phyloP scores from a whole-genome alignment of 176 grass and related monocot species.

The Phoenix dactylifera region DNA sequence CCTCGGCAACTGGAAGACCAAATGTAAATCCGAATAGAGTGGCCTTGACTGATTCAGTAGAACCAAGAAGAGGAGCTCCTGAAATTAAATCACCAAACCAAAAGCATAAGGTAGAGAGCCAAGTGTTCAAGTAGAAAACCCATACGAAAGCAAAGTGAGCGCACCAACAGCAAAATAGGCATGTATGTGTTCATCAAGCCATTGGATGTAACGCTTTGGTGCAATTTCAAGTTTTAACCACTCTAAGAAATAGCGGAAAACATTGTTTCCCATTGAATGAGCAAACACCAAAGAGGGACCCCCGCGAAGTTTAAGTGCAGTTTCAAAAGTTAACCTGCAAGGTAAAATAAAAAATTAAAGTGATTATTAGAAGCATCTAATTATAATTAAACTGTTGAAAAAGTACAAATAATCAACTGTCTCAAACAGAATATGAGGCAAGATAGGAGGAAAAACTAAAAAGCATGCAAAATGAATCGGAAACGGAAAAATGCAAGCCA shows the following conservation, averaged over 20 bases:
- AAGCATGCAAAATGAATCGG: no score
- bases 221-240: conserved; percentile 98
- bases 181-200: conserved; percentile 90
- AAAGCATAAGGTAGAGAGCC: no score
- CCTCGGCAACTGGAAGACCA: conserved; percentile 91
- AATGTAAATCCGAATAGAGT: conserved; percentile 68
- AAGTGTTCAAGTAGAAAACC: neutral
- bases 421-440: no score
- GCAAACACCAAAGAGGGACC: conserved; percentile 95
- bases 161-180: conserved; percentile 95
- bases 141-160: conserved; percentile 14
- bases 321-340: conserved; percentile 89
- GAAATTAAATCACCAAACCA: conserved; percentile 4
- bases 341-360: conserved; percentile 4
- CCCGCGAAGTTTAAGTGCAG: conserved; percentile 73
- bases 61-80: conserved; percentile 91
- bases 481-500: no score
- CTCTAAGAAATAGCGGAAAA: conserved; percentile 91
- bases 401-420: no score
- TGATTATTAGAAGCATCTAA: neutral
- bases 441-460: no score
- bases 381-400: no score
- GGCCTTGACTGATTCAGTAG: conserved; percentile 57
- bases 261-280: conserved; percentile 98
- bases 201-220: conserved; percentile 72